phyloP scores from a whole-genome alignment of 805 yeast genomes.

The Pichia exigua region DNA sequence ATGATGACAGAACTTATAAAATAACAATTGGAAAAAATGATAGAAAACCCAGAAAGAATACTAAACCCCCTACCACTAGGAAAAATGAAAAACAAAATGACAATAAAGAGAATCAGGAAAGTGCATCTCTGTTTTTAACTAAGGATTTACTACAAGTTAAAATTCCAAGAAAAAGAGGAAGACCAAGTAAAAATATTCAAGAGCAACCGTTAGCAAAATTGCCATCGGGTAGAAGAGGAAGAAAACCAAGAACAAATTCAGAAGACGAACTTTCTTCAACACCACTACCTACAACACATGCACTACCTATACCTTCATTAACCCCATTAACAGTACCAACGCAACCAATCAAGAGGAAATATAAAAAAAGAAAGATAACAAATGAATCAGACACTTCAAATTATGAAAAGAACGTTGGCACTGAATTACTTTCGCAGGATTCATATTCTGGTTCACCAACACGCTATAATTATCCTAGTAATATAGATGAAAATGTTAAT shows the following conservation, averaged over 20 bases:
- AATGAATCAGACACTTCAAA: neutral
- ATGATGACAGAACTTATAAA: too few relatives aligned
- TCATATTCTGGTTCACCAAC: conserved; percentile 3
- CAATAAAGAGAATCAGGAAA: neutral
- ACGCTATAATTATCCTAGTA: neutral
- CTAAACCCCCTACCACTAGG: neutral
- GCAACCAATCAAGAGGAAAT: neutral
- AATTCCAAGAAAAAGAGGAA: neutral
- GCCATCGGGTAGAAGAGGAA: neutral
- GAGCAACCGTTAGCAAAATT: neutral
- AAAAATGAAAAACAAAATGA: neutral
- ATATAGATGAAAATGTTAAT: neutral
- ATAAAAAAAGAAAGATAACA: neutral
- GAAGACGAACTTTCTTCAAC: neutral
- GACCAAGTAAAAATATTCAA: neutral
- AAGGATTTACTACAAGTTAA: neutral
- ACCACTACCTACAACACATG: too few relatives aligned
- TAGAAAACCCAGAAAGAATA: neutral
- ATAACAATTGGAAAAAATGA: neutral
- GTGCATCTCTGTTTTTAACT: neutral
- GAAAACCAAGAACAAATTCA: neutral
- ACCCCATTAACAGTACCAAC: neutral
- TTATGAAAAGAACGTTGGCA: neutral
- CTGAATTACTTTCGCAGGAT: conserved; percentile 4
- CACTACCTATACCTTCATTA: neutral